Evolutionary conservation across 768 basidiomycete species (phyloP).

Genomic region (Mycena vulgaris): DNA sequence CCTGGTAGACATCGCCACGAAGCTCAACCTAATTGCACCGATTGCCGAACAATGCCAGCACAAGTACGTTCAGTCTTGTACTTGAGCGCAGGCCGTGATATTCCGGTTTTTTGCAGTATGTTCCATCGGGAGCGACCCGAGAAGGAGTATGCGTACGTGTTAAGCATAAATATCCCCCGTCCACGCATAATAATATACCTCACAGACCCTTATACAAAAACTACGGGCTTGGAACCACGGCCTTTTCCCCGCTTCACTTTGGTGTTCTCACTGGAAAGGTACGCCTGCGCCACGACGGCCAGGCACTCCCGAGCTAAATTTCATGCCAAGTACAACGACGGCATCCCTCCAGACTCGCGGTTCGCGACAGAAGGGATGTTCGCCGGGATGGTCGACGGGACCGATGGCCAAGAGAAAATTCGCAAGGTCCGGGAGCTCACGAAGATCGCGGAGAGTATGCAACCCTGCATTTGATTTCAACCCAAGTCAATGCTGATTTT

Average conservation of each 20-base stretch:
- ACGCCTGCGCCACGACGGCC: too few relatives aligned
- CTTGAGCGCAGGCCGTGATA: too few relatives aligned
- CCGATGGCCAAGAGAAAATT: slow-evolving; percentile 83
- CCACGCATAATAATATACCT: too few relatives aligned
- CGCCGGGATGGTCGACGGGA: slow-evolving; percentile 66
- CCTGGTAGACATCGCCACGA: slow-evolving; percentile 80
- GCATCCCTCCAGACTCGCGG: slow-evolving; percentile 71
- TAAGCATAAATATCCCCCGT: too few relatives aligned
- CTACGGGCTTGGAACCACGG: slow-evolving; percentile 79
- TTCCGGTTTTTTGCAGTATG: too few relatives aligned
- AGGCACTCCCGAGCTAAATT: too few relatives aligned
- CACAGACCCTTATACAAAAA: slow-evolving; percentile 75
- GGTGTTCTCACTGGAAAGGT: slow-evolving; percentile 88
- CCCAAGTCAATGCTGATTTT: not conserved
- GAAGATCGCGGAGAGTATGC: slow-evolving; percentile 72
- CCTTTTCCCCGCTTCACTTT: slow-evolving; percentile 80
- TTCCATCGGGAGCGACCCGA: slow-evolving; percentile 86
- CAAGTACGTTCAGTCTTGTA: slow-evolving; percentile 70
- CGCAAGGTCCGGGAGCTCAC: slow-evolving; percentile 74
- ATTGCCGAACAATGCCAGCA: slow-evolving; percentile 86
- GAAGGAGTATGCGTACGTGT: slow-evolving; percentile 78
- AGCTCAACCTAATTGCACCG: slow-evolving; percentile 77
- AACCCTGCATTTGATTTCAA: too few relatives aligned
- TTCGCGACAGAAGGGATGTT: slow-evolving; percentile 72
- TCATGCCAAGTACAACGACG: slow-evolving; percentile 25